Base-by-base conservation (phyloP, 2,329 filamentous ascomycete genomes). In the Epichloe scottii region DNA sequence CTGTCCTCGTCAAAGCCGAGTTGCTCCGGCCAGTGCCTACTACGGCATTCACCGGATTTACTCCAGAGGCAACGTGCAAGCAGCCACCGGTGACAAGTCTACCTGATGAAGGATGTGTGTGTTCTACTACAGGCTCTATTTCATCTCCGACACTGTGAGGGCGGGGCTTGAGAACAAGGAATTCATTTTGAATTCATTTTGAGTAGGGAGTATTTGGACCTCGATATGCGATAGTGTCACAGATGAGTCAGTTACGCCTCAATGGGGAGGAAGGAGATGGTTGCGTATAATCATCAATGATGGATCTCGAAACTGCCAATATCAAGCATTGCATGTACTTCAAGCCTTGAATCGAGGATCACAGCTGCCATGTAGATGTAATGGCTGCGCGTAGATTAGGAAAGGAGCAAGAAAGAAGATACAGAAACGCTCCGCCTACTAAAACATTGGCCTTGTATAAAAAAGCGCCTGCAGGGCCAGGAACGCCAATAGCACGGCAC, bases 1-100 rank as follows among this genome's bases (percentile, higher is more conserved):
- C 84, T 0, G 80, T 84, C 2, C 71, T 87, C 1, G 76, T 87
- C 35, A 79, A 77, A 64, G 81, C 77, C 1, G 71, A 77, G 57
- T 74, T 69, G 42, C 52, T 69, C 0, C 46, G 53, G 5, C 55
- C 60, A n/a, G 54, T 61, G 7, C 58, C 59, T 3, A 60, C 62
- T n/a, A 65, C 63, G 21, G 61, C 60, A 0, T 62, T 65, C 21
- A 55, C 56, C 5, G 62, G 65, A 4, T 73, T 68, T 60, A 64
- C 65, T 30, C 54, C 65, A 1, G 66, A 72, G 39, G 62, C 68
- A 2, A 75, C 71, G 3, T 77, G 74, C 57, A 61, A 60, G 1
- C 60, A 66, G 3, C 71, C 72, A 6, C 73, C 73, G 0, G 59
- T 72, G 5, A 72, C 71, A 1, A 74, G 71, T 53, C 60, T 71